These are phyloP conservation scores for Carex littledalei DNA, from an alignment of 176 grass and related monocot species.

Conservation along the genomic window DNA sequence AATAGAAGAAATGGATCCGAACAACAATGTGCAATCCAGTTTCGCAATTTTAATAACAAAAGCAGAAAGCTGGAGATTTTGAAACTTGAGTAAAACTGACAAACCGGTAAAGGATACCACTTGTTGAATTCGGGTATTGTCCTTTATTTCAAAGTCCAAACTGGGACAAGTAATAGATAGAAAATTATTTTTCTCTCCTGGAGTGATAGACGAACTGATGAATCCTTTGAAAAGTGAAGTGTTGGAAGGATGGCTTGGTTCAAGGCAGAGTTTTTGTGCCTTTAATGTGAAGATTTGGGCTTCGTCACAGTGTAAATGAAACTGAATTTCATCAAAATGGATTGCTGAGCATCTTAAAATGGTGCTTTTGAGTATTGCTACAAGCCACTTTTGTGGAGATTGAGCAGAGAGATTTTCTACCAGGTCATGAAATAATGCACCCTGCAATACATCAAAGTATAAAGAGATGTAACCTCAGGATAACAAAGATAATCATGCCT, in stretches of 20 bases:
- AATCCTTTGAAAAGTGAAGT: conserved; percentile 63
- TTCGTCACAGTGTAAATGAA: conserved; percentile 23
- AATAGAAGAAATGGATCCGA: conserved; percentile 39
- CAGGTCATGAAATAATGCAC: conserved; percentile 51
- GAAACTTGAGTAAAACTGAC: conserved; percentile 38
- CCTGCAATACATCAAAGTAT: conserved; percentile 38
- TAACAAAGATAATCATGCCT: not conserved
- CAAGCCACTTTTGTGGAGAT: conserved; percentile 41
- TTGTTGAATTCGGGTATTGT: conserved; percentile 36
- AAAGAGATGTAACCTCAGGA: not conserved
- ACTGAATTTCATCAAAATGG: conserved; percentile 26
- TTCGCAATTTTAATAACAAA: conserved; percentile 47
- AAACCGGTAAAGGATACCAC: conserved; percentile 44
- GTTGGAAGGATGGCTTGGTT: conserved; percentile 42
- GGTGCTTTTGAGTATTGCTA: conserved; percentile 30
- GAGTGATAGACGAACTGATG: conserved; percentile 36
- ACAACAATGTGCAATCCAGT: conserved; percentile 33
- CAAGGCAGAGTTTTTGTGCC: conserved; percentile 38
- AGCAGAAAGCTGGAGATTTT: conserved; percentile 41
- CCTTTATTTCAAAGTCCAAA: conserved; percentile 58
- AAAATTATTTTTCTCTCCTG: conserved; percentile 38
- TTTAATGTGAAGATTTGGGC: conserved; percentile 16
- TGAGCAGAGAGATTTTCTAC: conserved; percentile 44
- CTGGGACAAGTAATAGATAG: conserved; percentile 39
- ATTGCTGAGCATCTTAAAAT: conserved; percentile 55